Evolutionary conservation across 305 asterid genomes (phyloP).

Genomic region (Fraxinus angustifolia): DNA sequence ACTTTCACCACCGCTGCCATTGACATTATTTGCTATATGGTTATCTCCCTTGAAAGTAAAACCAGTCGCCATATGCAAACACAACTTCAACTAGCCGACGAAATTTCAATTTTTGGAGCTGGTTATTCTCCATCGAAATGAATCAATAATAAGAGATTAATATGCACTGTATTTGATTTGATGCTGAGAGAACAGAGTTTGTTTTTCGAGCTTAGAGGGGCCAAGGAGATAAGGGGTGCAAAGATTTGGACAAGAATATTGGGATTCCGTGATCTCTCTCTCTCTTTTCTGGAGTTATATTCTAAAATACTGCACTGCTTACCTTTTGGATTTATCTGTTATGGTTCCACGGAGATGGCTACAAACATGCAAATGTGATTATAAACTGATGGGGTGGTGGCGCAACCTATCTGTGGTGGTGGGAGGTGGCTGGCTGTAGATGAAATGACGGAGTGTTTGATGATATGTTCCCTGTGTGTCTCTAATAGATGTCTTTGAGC

Average conservation of each 20-base stretch:
- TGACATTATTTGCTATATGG: slow-evolving; percentile 20
- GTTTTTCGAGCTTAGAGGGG: slow-evolving; percentile 28
- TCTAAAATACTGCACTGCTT: not conserved
- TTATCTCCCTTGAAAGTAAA: slow-evolving; percentile 36
- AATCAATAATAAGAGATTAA: not conserved
- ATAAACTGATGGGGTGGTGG: not conserved
- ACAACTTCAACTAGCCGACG: not conserved
- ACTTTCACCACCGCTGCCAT: slow-evolving; percentile 21
- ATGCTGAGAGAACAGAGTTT: not conserved
- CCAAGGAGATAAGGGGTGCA: slow-evolving; percentile 59
- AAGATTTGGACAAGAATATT: slow-evolving; percentile 58
- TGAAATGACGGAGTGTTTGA: slow-evolving; percentile 38
- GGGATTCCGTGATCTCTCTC: slow-evolving; percentile 57
- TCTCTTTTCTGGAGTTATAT: slow-evolving; percentile 31
- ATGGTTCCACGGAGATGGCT: not conserved
- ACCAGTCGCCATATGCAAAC: slow-evolving; percentile 39
- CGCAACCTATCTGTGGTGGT: not conserved
- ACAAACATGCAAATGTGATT: not conserved
- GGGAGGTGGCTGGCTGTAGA: not conserved
- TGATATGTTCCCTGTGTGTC: slow-evolving; percentile 11
- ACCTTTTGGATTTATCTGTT: not conserved
- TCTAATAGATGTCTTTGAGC: slow-evolving; percentile 32
- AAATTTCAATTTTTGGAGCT: not conserved
- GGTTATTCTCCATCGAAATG: not conserved
- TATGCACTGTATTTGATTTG: not conserved